These are phyloP conservation scores for Coleophoma eucalyptorum DNA, from an alignment of 2,329 filamentous ascomycete genomes.

Conservation along the genomic window DNA sequence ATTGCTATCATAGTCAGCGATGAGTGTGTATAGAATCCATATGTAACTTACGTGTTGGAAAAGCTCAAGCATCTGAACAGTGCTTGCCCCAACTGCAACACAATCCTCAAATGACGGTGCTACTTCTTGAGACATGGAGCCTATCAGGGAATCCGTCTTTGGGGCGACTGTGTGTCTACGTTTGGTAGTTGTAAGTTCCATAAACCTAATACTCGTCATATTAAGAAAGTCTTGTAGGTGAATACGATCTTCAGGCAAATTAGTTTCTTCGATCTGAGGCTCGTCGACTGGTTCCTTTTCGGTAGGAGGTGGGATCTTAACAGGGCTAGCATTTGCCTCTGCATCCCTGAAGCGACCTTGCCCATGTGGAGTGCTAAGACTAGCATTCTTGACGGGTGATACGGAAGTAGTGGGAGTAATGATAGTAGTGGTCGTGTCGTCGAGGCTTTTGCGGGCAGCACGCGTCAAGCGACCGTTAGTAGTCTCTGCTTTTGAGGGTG, in stretches of 20 bases:
- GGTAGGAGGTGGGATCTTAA: constrained; percentile 37
- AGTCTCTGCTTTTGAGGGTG: constrained; percentile 63
- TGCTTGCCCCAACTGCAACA: constrained; percentile 86
- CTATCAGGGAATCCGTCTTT: constrained; percentile 21
- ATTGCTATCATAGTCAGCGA: constrained; percentile 52
- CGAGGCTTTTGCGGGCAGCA: constrained; percentile 43
- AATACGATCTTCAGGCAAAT: constrained; percentile 53
- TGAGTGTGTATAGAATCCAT: constrained; percentile 1
- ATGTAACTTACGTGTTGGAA: constrained; percentile 73
- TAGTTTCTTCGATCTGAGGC: constrained; percentile 38
- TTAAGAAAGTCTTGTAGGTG: constrained; percentile 90
- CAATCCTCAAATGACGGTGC: constrained; percentile 65
- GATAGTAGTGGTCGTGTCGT: constrained; percentile 30
- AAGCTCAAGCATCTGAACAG: constrained; percentile 86
- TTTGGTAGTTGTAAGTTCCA: constrained; percentile 97
- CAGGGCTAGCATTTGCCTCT: constrained; percentile 30
- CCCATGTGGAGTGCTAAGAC: constrained; percentile 51
- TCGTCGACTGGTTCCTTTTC: constrained; percentile 39
- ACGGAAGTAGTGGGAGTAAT: constrained; percentile 37
- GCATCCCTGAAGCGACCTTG: constrained; percentile 53
- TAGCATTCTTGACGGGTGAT: constrained; percentile 42
- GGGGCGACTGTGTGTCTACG: constrained; percentile 77
- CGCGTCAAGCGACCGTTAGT: constrained; percentile 56
- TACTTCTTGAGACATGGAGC: constrained; percentile 28
- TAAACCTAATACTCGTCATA: constrained; percentile 95